These are phyloP conservation scores for Sporothrix variecibatus DNA, from an alignment of 2,329 filamentous ascomycete genomes.

Conservation along the genomic window DNA sequence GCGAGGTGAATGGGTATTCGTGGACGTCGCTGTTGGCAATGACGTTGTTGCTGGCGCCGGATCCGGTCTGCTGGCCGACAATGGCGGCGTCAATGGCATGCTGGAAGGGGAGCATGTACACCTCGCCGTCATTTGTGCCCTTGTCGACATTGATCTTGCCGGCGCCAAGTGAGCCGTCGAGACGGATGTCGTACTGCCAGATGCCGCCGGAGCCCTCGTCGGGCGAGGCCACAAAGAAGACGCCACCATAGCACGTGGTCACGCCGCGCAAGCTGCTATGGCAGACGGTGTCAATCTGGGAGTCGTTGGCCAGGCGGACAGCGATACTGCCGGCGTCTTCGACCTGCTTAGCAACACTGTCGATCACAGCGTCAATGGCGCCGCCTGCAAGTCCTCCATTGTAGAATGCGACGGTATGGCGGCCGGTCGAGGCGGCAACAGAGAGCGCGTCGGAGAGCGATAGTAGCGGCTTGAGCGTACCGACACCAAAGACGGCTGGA, in stretches of 20 bases:
- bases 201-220: conserved; percentile 63
- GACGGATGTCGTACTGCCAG: conserved; percentile 87
- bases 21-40: conserved; percentile 38
- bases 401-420: conserved; percentile 74
- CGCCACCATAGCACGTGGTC: conserved; percentile 71
- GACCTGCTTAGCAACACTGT: conserved; percentile 60
- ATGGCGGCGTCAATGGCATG: conserved; percentile 76
- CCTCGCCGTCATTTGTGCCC: conserved; percentile 71
- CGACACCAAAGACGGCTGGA: conserved; percentile 74
- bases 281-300: conserved; percentile 51
- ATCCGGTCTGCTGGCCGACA: conserved; percentile 43
- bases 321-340: conserved; percentile 53
- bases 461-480: conserved; percentile 60
- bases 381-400: conserved; percentile 71
- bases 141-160: conserved; percentile 63
- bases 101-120: conserved; percentile 77
- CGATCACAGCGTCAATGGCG: conserved; percentile 71
- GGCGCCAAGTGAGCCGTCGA: conserved; percentile 71
- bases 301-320: conserved; percentile 33
- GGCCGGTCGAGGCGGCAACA: conserved; percentile 54
- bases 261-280: conserved; percentile 62
- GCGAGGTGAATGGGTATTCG: conserved; percentile 75
- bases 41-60: conserved; percentile 44
- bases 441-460: conserved; percentile 65
- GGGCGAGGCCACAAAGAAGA: conserved; percentile 74